Conservation (phyloP, 2,329 filamentous ascomycete genomes). For the Diaporthe vexans region DNA sequence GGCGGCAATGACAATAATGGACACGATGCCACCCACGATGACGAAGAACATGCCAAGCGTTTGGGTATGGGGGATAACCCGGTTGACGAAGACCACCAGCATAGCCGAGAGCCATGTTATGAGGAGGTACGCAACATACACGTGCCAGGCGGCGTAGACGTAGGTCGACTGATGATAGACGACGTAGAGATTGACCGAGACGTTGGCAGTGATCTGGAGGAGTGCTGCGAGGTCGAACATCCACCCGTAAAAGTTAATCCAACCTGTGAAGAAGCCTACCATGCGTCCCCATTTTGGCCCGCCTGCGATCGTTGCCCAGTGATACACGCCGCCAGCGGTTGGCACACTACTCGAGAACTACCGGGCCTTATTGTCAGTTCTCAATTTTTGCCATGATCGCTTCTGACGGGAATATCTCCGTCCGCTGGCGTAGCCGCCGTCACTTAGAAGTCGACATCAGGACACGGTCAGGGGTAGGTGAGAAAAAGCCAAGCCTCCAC, state of each 20-base stretch:
- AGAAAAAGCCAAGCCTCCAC: constrained; percentile 3
- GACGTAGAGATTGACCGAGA: constrained; percentile 72
- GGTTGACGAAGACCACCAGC: constrained; percentile 70
- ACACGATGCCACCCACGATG: constrained; percentile 64
- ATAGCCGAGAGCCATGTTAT: constrained; percentile 67
- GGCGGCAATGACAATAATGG: constrained; percentile 64
- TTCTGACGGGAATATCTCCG: not conserved
- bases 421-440: not conserved
- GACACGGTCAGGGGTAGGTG: not conserved
- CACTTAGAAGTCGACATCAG: constrained; percentile 36
- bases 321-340: constrained; percentile 71
- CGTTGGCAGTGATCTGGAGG: constrained; percentile 70
- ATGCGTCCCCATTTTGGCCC: constrained; percentile 67
- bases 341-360: constrained; percentile 73
- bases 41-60: constrained; percentile 68
- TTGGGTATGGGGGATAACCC: constrained; percentile 66
- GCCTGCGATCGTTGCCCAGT: constrained; percentile 72
- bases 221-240: constrained; percentile 73
- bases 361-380: constrained; percentile 52
- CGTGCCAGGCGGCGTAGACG: constrained; percentile 66
- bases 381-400: not conserved
- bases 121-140: constrained; percentile 70
- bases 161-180: constrained; percentile 68
- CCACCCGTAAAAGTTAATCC: constrained; percentile 72
- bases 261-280: constrained; percentile 62